Conservation (phyloP, 768 basidiomycete genomes). For the Boletus pseudo-olivaceus region DNA sequence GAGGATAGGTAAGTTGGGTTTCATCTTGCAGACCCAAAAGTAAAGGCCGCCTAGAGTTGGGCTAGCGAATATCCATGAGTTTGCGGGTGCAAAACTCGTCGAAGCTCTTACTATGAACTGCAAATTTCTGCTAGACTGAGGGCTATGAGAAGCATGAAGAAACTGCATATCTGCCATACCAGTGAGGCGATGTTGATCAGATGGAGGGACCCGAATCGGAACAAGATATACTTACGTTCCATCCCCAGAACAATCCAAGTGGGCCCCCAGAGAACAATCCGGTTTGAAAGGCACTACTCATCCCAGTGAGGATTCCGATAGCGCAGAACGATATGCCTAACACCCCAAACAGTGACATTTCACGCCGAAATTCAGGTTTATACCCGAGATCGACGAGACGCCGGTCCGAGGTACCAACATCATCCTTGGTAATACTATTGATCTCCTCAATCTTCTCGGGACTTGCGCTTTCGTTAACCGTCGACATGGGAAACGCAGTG, state of each 20-base stretch:
- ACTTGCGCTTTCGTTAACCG: not conserved
- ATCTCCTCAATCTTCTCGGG: conserved; percentile 15
- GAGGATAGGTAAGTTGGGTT: conserved; percentile 48
- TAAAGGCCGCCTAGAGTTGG: conserved; percentile 59
- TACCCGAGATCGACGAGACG: conserved; percentile 52
- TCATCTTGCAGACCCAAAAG: conserved; percentile 64
- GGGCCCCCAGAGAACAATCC: conserved; percentile 58
- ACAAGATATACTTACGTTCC: conserved; percentile 43
- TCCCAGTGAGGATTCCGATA: conserved; percentile 58
- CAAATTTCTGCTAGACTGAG: conserved; percentile 57
- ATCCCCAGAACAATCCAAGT: conserved; percentile 58
- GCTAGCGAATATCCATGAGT: conserved; percentile 25
- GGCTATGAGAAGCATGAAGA: conserved; percentile 58
- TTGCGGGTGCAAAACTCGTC: not conserved
- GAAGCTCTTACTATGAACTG: conserved; percentile 46
- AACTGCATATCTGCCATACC: conserved; percentile 43
- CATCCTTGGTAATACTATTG: not conserved
- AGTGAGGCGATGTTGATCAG: not conserved
- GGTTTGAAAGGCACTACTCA: conserved; percentile 59
- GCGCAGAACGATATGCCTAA: conserved; percentile 59
- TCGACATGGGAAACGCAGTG: conserved; percentile 5
- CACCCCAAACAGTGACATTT: conserved; percentile 58
- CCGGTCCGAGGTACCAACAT: conserved; percentile 31
- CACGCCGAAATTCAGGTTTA: conserved; percentile 52
- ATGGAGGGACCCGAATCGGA: not conserved